Base-by-base conservation (phyloP, 768 basidiomycete species). In the Agaricus blazei region DNA sequence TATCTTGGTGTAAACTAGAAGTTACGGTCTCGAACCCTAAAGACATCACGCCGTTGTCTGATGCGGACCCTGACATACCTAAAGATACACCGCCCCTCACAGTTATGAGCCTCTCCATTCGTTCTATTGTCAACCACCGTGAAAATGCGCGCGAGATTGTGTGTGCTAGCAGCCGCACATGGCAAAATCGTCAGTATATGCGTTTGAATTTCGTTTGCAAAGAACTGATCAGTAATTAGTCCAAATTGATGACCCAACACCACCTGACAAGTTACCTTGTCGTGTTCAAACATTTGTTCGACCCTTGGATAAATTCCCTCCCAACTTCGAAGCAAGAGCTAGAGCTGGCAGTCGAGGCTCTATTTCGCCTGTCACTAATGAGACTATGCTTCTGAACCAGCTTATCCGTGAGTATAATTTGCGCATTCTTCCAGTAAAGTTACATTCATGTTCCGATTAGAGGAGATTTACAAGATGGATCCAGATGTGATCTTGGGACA, bases 1-100 rank as follows among this genome's bases (percentile, higher is more conserved):
- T 92, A 31, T 96, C 97, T 1, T 99, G 97, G 97, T 98, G 95
- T 64, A 95, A 95, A 70, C 73, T 98, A 11, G 96, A 99, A 71
- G 88, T 82, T 15, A 84, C 82, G 0, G 88, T 93, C 5, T 68
- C 80, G 6, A 81, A 94, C 62, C 94, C 95, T 1, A 96, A 97
- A 63, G 85, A 91, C 60, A 82, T 99, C 68, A 89, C 84, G 56
- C 90, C 93, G 0, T 84, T 95, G 67, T 63, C 82, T 0, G 90
- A 95, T 49, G 77, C 79, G 3, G 90, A 95, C 62, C 62, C 73
- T 0, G 67, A 72, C 24, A 87, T 86, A 1, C 87, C 89, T 0
- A 87, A 82, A 66, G 94, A 93, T 9, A 77, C 80, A 15, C 97
- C 97, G 2, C 92, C 95, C 0, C 67, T 99, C 53, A 98, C 91